A percentile compares a stretch with the other conserved stretches of the same genome.
phyloP scores from a whole-genome alignment of 305 asterid species.

The Fraxinus greggii region DNA sequence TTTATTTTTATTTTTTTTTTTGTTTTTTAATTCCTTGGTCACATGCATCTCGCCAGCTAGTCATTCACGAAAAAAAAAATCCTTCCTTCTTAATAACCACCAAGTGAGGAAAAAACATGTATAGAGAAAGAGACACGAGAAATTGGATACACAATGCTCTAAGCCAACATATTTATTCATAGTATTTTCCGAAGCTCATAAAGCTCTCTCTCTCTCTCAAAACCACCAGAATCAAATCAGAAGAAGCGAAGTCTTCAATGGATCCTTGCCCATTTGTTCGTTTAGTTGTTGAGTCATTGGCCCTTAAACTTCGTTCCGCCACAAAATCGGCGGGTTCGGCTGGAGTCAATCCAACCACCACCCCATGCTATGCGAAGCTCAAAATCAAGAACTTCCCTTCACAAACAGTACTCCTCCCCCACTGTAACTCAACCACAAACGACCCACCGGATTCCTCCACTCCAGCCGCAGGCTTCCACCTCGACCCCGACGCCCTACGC shows the following conservation, averaged over 20 bases:
- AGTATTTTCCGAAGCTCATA: constrained; percentile 7
- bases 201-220: not conserved
- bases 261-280: constrained; percentile 95
- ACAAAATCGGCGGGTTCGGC: constrained; percentile 44
- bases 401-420: constrained; percentile 64
- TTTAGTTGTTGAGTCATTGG: constrained; percentile 57
- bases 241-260: constrained; percentile 32
- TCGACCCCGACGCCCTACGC: constrained; percentile 67
- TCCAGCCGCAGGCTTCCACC: constrained; percentile 53
- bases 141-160: not conserved
- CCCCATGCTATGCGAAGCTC: constrained; percentile 73
- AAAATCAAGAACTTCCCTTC: constrained; percentile 64
- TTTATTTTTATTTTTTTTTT: too few species aligned
- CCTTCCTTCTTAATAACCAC: not conserved
- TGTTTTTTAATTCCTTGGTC: not conserved
- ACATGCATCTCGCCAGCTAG: not conserved
- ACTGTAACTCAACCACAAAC: constrained; percentile 24
- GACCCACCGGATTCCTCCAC: constrained; percentile 36
- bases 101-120: not conserved
- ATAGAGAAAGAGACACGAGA: not conserved
- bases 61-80: not conserved
- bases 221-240: not conserved
- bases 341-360: constrained; percentile 60
- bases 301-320: constrained; percentile 61
- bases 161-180: not conserved